Conservation (phyloP, 1,284 basidiomycete species). For the Moesziomyces parantarcticus region DNA sequence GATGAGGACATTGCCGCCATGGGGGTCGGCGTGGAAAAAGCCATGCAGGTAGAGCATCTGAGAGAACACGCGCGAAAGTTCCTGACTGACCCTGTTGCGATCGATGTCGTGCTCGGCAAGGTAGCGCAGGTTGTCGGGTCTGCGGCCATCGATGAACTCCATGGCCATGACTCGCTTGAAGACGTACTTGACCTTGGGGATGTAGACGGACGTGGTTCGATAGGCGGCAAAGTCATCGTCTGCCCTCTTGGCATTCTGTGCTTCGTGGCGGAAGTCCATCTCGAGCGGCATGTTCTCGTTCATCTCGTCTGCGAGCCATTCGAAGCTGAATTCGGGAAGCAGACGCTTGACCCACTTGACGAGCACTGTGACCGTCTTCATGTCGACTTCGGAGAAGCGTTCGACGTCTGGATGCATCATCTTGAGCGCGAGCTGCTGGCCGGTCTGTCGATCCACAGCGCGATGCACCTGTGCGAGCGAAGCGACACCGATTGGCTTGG, state of each 20-base stretch:
- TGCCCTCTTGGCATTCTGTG: slow-evolving; percentile 81
- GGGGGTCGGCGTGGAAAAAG: slow-evolving; percentile 69
- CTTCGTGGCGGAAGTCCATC: slow-evolving; percentile 92
- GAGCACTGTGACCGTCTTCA: slow-evolving; percentile 71
- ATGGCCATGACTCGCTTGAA: slow-evolving; percentile 89
- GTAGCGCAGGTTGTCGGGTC: slow-evolving; percentile 89
- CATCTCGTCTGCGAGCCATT: slow-evolving; percentile 66
- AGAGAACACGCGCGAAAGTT: slow-evolving; percentile 79
- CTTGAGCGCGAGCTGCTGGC: slow-evolving; percentile 86
- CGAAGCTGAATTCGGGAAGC: slow-evolving; percentile 80
- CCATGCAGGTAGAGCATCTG: slow-evolving; percentile 98
- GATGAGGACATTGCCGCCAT: slow-evolving; percentile 85
- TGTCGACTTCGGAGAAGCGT: slow-evolving; percentile 92
- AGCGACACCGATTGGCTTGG: slow-evolving; percentile 91
- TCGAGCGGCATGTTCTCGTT: slow-evolving; percentile 84
- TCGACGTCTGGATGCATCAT: slow-evolving; percentile 94
- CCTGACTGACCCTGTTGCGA: slow-evolving; percentile 89
- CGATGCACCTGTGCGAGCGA: slow-evolving; percentile 94
- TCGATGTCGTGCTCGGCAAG: slow-evolving; percentile 87
- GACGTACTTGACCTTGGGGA: slow-evolving; percentile 86
- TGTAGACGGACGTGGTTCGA: slow-evolving; percentile 77
- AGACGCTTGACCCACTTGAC: slow-evolving; percentile 86
- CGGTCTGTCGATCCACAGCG: slow-evolving; percentile 74
- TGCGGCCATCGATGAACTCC: slow-evolving; percentile 87
- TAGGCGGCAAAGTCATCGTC: slow-evolving; percentile 76